phyloP scores from a whole-genome alignment of 768 basidiomycete species.

The Suillus occidentalis region DNA sequence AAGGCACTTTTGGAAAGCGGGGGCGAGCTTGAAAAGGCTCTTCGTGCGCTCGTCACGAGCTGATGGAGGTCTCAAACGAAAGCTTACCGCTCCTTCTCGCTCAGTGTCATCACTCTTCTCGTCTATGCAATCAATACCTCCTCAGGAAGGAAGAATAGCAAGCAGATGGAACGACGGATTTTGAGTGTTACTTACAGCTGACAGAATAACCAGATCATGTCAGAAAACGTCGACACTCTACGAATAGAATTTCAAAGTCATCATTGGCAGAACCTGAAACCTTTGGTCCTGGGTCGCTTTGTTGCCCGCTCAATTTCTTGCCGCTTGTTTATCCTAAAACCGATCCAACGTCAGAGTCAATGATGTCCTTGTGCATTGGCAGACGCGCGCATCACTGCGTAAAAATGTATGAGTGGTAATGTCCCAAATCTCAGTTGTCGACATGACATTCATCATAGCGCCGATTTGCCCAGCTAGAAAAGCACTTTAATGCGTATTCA shows the following conservation, averaged over 20 bases:
- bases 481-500: neutral
- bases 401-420: slow-evolving; percentile 4
- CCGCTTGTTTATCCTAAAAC: slow-evolving; percentile 9
- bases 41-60: slow-evolving; percentile 27
- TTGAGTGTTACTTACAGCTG: slow-evolving; percentile 23
- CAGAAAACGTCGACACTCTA: slow-evolving; percentile 16
- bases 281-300: neutral
- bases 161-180: neutral
- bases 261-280: neutral
- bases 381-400: neutral
- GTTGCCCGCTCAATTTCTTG: neutral
- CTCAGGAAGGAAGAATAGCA: neutral
- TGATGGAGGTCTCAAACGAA: slow-evolving; percentile 9
- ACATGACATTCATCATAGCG: slow-evolving; percentile 90
- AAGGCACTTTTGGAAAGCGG: slow-evolving; percentile 29
- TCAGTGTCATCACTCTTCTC: neutral
- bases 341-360: slow-evolving; percentile 79
- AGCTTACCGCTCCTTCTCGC: neutral
- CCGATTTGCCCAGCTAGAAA: slow-evolving; percentile 82
- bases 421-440: slow-evolving; percentile 77
- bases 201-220: slow-evolving; percentile 21
- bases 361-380: slow-evolving; percentile 58
- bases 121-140: neutral
- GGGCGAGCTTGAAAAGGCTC: slow-evolving; percentile 28
- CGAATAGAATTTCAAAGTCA: slow-evolving; percentile 5